Percentiles rank a stretch among this genome's conserved stretches.
These are phyloP conservation scores for Mangifera indica DNA, from an alignment of 345 rosid species.

Conservation along the genomic window DNA sequence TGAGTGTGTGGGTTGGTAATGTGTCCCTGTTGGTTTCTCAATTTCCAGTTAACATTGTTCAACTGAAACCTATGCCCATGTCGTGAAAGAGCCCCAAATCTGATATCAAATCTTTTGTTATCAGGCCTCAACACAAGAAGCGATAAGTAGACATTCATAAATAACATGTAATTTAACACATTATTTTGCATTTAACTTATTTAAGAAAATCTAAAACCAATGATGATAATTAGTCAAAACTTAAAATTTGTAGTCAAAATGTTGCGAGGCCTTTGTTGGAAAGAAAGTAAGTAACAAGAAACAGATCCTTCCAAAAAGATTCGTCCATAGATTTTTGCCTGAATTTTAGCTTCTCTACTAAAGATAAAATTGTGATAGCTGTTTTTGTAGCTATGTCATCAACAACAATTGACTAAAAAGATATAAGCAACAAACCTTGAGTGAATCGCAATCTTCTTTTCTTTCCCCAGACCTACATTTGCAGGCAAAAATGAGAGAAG, in stretches of 20 bases:
- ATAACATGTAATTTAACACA: too few relatives aligned
- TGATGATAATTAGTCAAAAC: too few relatives aligned
- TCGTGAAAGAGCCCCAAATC: background rate
- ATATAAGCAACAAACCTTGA: slow-evolving; percentile 1
- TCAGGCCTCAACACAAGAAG: too few relatives aligned
- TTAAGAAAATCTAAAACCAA: background rate
- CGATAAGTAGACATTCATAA: too few relatives aligned
- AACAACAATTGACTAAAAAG: background rate
- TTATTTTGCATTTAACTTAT: too few relatives aligned
- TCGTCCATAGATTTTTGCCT: background rate
- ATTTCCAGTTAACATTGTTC: background rate
- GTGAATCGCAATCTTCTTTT: background rate
- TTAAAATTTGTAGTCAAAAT: background rate
- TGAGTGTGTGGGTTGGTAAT: background rate
- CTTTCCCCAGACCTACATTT: background rate
- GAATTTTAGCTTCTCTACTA: background rate
- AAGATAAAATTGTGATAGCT: background rate
- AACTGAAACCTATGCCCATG: background rate
- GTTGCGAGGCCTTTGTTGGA: background rate
- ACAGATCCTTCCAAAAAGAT: background rate
- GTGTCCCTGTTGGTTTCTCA: background rate
- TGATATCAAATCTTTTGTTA: too few relatives aligned
- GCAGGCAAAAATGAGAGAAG: background rate
- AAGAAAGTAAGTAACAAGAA: background rate
- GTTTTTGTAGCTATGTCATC: background rate